Conservation (phyloP, 768 basidiomycete genomes). For the Suillus lakei region DNA sequence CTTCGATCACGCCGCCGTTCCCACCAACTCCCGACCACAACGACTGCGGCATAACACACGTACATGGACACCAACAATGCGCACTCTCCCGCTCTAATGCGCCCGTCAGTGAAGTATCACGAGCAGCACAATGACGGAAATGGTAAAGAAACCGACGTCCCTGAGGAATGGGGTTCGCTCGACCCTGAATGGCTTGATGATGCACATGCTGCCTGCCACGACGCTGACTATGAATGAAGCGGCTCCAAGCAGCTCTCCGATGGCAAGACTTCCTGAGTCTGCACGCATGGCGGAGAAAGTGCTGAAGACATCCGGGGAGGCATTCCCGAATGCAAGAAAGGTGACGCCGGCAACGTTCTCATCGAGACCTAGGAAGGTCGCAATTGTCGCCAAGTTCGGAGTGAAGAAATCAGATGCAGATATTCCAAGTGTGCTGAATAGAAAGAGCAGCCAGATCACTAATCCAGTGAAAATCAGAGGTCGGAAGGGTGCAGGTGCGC, state of each 20-base stretch:
- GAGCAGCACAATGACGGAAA: slow-evolving; percentile 78
- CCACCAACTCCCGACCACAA: slow-evolving; percentile 83
- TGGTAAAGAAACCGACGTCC: slow-evolving; percentile 94
- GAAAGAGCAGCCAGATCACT: slow-evolving; percentile 82
- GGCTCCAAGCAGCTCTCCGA: slow-evolving; percentile 95
- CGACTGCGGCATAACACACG: slow-evolving; percentile 72
- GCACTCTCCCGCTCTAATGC: slow-evolving; percentile 76
- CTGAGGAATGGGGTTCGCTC: slow-evolving; percentile 81
- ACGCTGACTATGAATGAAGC: slow-evolving; percentile 96
- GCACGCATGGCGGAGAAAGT: slow-evolving; percentile 93
- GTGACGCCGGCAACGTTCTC: slow-evolving; percentile 97
- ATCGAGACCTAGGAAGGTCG: slow-evolving; percentile 82
- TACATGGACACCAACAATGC: slow-evolving; percentile 74
- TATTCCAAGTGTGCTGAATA: slow-evolving; percentile 96
- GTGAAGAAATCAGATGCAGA: slow-evolving; percentile 97
- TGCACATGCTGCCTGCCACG: slow-evolving; percentile 97
- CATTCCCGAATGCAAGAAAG: slow-evolving; percentile 96
- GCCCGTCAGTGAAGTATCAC: slow-evolving; percentile 77
- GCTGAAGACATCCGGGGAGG: slow-evolving; percentile 94
- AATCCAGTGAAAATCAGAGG: slow-evolving; percentile 67
- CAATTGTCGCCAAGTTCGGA: slow-evolving; percentile 91
- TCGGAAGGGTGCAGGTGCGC: slow-evolving; percentile 56
- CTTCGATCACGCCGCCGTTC: slow-evolving; percentile 55
- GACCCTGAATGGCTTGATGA: slow-evolving; percentile 94
- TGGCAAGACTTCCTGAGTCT: slow-evolving; percentile 85